These are phyloP conservation scores for Tuber magnatum DNA, from an alignment of 495 filamentous ascomycete species.

Conservation along the genomic window DNA sequence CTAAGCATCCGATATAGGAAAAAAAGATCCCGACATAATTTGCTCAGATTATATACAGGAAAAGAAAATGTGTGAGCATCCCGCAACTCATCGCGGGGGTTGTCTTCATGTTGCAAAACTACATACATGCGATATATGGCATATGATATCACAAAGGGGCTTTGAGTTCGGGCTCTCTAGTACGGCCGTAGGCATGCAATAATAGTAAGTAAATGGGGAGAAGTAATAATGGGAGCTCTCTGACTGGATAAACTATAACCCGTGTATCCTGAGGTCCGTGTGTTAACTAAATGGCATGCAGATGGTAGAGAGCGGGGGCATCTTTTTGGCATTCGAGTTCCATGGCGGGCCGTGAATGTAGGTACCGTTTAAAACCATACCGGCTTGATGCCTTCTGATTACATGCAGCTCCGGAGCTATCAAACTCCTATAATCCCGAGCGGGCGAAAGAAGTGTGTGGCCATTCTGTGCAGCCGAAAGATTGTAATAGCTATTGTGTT, in stretches of 20 bases:
- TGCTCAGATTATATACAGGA: background rate
- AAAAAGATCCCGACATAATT: background rate
- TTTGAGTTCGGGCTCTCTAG: background rate
- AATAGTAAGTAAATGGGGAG: background rate
- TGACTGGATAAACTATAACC: background rate
- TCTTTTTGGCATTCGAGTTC: background rate
- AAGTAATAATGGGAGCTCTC: background rate
- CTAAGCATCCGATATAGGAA: background rate
- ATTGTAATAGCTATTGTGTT: background rate
- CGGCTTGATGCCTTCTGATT: background rate
- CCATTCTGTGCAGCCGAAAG: background rate
- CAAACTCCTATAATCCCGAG: background rate
- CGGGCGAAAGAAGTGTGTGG: background rate
- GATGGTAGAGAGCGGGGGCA: background rate
- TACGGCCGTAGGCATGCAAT: background rate
- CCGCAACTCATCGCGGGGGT: background rate
- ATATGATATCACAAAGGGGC: background rate
- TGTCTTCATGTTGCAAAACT: background rate
- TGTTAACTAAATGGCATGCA: background rate
- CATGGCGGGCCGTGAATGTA: background rate
- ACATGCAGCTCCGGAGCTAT: background rate
- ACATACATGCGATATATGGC: background rate
- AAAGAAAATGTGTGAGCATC: background rate
- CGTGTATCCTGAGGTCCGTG: background rate
- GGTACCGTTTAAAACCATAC: background rate